A percentile compares a stretch with the other conserved stretches of the same genome.
Conservation (phyloP, 169 alveolate species). For the Miamiensis avidus region DNA sequence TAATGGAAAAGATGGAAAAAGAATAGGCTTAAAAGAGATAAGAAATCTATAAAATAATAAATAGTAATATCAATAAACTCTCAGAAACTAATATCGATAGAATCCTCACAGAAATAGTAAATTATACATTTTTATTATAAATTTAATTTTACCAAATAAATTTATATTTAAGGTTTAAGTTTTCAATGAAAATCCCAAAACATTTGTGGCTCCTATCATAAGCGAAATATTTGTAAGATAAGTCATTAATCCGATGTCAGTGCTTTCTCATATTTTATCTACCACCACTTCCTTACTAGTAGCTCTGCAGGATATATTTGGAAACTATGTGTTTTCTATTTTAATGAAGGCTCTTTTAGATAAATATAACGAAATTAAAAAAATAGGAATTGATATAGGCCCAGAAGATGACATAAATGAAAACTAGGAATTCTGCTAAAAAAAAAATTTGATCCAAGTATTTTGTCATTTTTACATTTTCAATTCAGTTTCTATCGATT, state of each 20-base stretch:
- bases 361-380: neutral
- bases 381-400: neutral
- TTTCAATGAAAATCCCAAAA: neutral
- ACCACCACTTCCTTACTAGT: neutral
- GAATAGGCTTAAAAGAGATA: neutral
- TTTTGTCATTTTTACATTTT: conserved; percentile 14
- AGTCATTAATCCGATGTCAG: neutral
- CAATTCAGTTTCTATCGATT: conserved; percentile 4
- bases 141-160: too few relatives aligned
- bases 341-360: conserved; percentile 13
- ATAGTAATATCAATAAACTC: conserved; percentile 7
- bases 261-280: neutral
- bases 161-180: neutral
- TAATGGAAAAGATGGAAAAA: too few relatives aligned
- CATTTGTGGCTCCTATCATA: neutral
- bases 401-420: neutral
- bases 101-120: conserved; percentile 20
- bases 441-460: conserved; percentile 12
- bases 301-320: conserved; percentile 26
- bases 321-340: neutral
- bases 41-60: neutral
- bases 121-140: neutral
- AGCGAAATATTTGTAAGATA: neutral
- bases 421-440: neutral
- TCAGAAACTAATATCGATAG: conserved; percentile 32